phyloP scores from a whole-genome alignment of 805 yeast genomes.

The Candida multigemmis region DNA sequence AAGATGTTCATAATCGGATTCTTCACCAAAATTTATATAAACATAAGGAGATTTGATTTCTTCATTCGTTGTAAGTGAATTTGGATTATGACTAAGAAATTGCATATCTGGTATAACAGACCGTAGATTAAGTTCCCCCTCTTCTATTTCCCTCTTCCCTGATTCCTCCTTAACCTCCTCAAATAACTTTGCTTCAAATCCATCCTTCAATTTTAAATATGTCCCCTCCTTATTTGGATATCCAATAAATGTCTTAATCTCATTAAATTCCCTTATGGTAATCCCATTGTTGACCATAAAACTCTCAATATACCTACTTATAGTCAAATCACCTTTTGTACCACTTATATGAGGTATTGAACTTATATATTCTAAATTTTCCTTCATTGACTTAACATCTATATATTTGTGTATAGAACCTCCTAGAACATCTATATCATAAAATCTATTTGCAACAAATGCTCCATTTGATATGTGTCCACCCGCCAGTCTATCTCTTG shows the following conservation, averaged over 20 bases:
- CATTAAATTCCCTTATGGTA: slow-evolving; percentile 38
- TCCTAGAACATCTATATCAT: slow-evolving; percentile 46
- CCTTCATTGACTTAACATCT: slow-evolving; percentile 50
- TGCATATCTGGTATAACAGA: no score
- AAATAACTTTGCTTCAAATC: slow-evolving; percentile 27
- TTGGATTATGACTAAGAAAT: slow-evolving; percentile 55
- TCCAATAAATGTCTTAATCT: slow-evolving; percentile 49
- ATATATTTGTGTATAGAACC: slow-evolving; percentile 40
- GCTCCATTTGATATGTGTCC: slow-evolving; percentile 30
- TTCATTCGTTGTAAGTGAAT: slow-evolving; percentile 45
- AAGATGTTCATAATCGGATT: slow-evolving; percentile 41
- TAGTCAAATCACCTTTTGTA: slow-evolving; percentile 71
- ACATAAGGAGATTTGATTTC: slow-evolving; percentile 43
- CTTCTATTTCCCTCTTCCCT: no score
- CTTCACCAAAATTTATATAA: slow-evolving; percentile 61
- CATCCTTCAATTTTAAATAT: slow-evolving; percentile 20
- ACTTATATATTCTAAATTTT: slow-evolving; percentile 61
- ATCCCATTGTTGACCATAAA: slow-evolving; percentile 54
- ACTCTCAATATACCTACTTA: slow-evolving; percentile 57
- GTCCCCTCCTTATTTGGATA: slow-evolving; percentile 40
- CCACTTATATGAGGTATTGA: slow-evolving; percentile 86
- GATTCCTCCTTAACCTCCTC: slow-evolving; percentile 20
- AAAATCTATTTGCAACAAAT: slow-evolving; percentile 47
- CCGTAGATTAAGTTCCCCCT: no score
- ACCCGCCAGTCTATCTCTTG: slow-evolving; percentile 45